Base-by-base conservation (phyloP, 257 asterid species). In the Haberlea rhodopensis region DNA sequence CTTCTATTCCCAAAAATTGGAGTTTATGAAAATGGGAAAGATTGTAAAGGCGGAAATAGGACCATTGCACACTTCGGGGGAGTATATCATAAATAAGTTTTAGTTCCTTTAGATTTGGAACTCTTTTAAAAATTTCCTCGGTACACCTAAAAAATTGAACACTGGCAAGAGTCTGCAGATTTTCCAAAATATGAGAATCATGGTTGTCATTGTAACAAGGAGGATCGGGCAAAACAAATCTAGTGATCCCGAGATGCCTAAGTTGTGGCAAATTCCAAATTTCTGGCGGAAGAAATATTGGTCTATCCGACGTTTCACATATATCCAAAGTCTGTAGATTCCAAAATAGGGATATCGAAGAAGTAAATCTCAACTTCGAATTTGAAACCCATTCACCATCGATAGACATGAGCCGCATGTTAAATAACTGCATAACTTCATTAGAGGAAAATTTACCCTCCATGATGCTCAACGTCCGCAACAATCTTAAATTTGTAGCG, bases 261-360 rank as follows among this genome's bases (percentile, higher is more conserved):
- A 64, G 40, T 8, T 68, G 55, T 4, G 66, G 34, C 60, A 68
- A 26, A 19, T 21, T 26, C 57, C 51, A 45, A n/a, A 29, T 3
- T n/a, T 52, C 66, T 1, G 58, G 24, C 0, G 69, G 52, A 2
- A 64, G 31, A 53, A 3, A 43, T 19, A 20, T 4, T 32, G 21
- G 31, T 3, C 21, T 5, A 13, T 15, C 8, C 10, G 32, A 4
- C 9, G 60, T 10, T 18, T 26, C 15, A 16, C 7, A 7, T 10
- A 64, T 20, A 0, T 19, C 1, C 26, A 64, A 5, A 48, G 43
- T 18, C 7, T 29, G 16, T 9, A 51, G 60, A 21, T 19, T 9
- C 40, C 19, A 26, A 51, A 64, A 52, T 52, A 1, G 32, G 13
- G 4, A 7, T 20, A 64, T 28, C 10, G 32, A 10, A 24, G 51